phyloP scores from a whole-genome alignment of 768 basidiomycete genomes.

The Lactarius evosmus region DNA sequence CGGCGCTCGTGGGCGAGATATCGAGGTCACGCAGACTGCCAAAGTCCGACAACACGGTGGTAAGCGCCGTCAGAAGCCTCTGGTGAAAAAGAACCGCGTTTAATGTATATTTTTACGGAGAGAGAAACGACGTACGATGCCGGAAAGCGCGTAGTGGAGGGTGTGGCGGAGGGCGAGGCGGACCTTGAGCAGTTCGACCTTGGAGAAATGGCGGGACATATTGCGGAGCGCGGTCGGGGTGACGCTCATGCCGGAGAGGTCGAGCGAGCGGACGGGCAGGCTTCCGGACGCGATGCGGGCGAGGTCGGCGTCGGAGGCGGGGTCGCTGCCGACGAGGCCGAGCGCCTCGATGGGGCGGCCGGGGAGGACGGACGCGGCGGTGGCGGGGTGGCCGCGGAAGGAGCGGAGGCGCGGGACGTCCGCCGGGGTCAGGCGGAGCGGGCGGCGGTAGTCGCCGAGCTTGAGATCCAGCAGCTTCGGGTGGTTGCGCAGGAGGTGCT shows the following conservation, averaged over 20 bases:
- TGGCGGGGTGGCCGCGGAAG: slow-evolving; percentile 58
- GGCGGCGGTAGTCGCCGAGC: slow-evolving; percentile 44
- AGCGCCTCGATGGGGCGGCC: slow-evolving; percentile 57
- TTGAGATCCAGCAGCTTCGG: slow-evolving; percentile 43
- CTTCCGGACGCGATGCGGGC: slow-evolving; percentile 47
- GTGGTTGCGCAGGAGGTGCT: slow-evolving; percentile 35
- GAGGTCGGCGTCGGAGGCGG: slow-evolving; percentile 52
- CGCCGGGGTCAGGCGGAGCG: slow-evolving; percentile 41
- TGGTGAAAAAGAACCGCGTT: slow-evolving; percentile 32
- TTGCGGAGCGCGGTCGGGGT: slow-evolving; percentile 55
- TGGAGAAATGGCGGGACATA: slow-evolving; percentile 49
- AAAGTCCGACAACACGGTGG: slow-evolving; percentile 54
- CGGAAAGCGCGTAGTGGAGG: slow-evolving; percentile 58
- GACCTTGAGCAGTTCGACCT: slow-evolving; percentile 50
- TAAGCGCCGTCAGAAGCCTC: slow-evolving; percentile 57
- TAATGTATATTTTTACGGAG: too few species aligned
- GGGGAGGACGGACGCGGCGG: slow-evolving; percentile 58
- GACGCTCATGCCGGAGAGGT: slow-evolving; percentile 57
- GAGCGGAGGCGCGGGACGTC: slow-evolving; percentile 49
- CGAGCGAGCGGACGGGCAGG: slow-evolving; percentile 50
- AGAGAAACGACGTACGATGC: slow-evolving; percentile 52
- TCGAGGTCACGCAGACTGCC: slow-evolving; percentile 50
- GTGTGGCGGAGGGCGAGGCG: slow-evolving; percentile 62
- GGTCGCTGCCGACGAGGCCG: slow-evolving; percentile 54
- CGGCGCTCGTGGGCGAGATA: slow-evolving; percentile 52